Percentiles rank a stretch among this genome's conserved stretches.
phyloP scores from a whole-genome alignment of 352 stramenopile genomes.

The Phytophthora gonapodyides region DNA sequence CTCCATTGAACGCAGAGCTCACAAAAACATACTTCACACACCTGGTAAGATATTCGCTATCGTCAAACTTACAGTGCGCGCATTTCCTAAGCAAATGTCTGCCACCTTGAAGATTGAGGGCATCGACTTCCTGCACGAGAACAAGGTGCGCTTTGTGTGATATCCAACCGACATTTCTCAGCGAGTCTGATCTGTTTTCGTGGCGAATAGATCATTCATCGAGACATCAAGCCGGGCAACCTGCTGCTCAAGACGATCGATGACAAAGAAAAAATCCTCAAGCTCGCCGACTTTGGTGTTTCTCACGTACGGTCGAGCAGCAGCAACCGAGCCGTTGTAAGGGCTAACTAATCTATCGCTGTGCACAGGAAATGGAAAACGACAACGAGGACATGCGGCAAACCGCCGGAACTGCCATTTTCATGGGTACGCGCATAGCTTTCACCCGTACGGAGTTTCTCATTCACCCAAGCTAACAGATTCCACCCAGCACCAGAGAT shows the following conservation, averaged over 20 bases:
- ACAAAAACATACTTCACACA: constrained; percentile 83
- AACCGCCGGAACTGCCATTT: constrained; percentile 77
- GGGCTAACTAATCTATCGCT: neutral
- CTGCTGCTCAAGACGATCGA: constrained; percentile 66
- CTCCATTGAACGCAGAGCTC: constrained; percentile 54
- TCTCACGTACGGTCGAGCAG: constrained; percentile 54
- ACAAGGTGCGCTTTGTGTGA: constrained; percentile 49
- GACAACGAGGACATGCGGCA: constrained; percentile 76
- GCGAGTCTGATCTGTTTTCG: neutral
- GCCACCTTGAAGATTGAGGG: constrained; percentile 63
- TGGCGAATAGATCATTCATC: constrained; percentile 64
- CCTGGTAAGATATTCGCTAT: constrained; percentile 43
- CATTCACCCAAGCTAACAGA: neutral
- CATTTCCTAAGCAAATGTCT: no score
- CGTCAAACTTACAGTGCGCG: neutral
- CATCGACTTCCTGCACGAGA: constrained; percentile 82
- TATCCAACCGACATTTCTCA: neutral
- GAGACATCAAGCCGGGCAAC: constrained; percentile 84
- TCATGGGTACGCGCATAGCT: constrained; percentile 49
- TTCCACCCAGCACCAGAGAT: constrained; percentile 70
- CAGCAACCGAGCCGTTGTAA: neutral
- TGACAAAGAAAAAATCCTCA: constrained; percentile 68
- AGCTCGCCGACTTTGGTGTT: constrained; percentile 83
- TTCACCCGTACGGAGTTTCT: no score
- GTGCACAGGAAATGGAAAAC: constrained; percentile 64